Evolutionary conservation across 2,329 filamentous ascomycete genomes (phyloP).

Genomic region (Pseudohalonectria lignicola): DNA sequence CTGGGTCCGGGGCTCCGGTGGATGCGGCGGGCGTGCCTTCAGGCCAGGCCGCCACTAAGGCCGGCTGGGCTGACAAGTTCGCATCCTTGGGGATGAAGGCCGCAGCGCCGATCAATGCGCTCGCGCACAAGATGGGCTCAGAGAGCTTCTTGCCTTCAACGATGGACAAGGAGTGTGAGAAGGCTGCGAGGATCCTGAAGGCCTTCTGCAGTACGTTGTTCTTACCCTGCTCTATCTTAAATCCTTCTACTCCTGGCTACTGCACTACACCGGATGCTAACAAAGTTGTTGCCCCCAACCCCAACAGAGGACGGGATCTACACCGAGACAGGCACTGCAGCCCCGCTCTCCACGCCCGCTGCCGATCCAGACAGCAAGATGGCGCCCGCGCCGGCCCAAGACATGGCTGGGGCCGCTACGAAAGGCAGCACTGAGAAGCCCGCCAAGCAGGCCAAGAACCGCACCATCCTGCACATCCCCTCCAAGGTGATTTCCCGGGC

Average conservation of each 20-base stretch:
- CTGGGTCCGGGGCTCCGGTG: not conserved
- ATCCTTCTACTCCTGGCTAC: no score
- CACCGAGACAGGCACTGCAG: constrained; percentile 16
- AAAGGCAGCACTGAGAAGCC: no score
- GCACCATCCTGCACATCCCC: constrained; percentile 42
- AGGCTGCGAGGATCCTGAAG: constrained; percentile 72
- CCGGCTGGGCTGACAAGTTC: constrained; percentile 15
- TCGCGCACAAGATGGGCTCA: constrained; percentile 71
- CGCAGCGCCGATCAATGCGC: constrained; percentile 65
- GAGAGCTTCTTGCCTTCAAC: constrained; percentile 82
- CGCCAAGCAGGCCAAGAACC: constrained; percentile 23
- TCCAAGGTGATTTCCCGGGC: constrained; percentile 52
- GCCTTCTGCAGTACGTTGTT: constrained; percentile 67
- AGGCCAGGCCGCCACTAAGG: constrained; percentile 1
- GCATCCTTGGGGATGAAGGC: constrained; percentile 28
- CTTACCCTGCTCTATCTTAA: not conserved
- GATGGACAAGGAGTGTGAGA: constrained; percentile 83
- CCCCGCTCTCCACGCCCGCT: constrained; percentile 12
- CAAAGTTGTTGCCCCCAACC: not conserved
- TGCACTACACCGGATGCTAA: not conserved
- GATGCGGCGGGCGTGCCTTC: not conserved
- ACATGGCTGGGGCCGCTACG: constrained; percentile 10
- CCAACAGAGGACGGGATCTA: constrained; percentile 40
- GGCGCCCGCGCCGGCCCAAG: constrained; percentile 7
- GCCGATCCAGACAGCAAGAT: constrained; percentile 3